Evolutionary conservation across 768 basidiomycete species (phyloP), one percentile per base, ranked within the genome.

Genomic region (Saitozyma podzolica): DNA sequence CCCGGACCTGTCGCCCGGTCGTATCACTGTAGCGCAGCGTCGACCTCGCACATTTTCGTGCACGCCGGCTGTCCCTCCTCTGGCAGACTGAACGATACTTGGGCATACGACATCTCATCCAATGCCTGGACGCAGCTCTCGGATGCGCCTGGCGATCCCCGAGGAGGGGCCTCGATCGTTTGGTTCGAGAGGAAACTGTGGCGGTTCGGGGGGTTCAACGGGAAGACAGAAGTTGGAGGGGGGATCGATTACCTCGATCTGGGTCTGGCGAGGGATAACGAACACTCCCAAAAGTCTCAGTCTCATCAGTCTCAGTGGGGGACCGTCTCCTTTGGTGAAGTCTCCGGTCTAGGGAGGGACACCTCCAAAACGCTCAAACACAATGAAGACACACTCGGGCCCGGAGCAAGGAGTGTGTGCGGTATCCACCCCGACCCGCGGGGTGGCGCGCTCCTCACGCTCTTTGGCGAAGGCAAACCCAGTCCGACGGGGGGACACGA

Each of bases 391-490:
- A 17, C n/a, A 11, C 13, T 50, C 6, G 57, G 60, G 8, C 69
- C 69, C 7, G 63, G 63, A 5, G 50, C 65, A 10, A 50, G 69
- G 63, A 67, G 66, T 2, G 69, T 70, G 14, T 51, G 56, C 48
- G 67, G 51, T 13, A 45, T 67, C 7, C 56, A 66, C 39, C 53
- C 59, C 14, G 20, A 62, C 9, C 48, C 11, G 6, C n/a, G 19
- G 8, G 48, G n/a, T 9, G 58, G 40, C 16, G 56, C 47, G 40
- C 48, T 72, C 16, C 29, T 66, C 41, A 58, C 58, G 4, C 19
- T 66, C 19, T 62, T 67, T 43, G 69, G 69, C 13, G 69, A 71
- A 56, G 69, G 69, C 29, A 67, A 71, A 37, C 69, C 69, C 17
- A 65, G 63, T 16, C 52, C 56, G 37, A 68, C 66, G 6, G 69